Evolutionary conservation across 2,329 filamentous ascomycete species (phyloP).

Genomic region (Phoma sp.): DNA sequence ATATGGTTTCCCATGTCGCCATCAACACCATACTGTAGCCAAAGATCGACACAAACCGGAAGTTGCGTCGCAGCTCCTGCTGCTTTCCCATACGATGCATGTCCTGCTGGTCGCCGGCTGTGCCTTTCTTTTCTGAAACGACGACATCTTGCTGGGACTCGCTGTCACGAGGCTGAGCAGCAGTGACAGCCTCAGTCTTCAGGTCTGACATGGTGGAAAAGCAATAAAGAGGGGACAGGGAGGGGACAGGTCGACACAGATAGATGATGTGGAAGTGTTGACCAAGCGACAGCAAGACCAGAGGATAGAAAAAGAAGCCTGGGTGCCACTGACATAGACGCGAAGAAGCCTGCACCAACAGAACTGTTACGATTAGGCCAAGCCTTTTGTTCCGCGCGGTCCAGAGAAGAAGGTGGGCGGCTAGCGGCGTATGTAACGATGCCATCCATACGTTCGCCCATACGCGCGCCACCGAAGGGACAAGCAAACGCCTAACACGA

Average conservation of each 20-base stretch:
- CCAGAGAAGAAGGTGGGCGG: no score
- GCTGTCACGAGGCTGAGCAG: constrained; percentile 8
- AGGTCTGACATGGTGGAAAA: not conserved
- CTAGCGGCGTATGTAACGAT: no score
- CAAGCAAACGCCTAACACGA: not conserved
- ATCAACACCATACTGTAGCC: constrained; percentile 36
- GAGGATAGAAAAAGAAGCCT: not conserved
- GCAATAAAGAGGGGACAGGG: constrained; percentile 24
- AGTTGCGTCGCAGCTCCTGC: constrained; percentile 37
- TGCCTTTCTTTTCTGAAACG: constrained; percentile 34
- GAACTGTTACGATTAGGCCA: no score
- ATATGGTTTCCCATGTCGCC: constrained; percentile 35
- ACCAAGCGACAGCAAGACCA: not conserved
- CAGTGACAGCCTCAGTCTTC: not conserved
- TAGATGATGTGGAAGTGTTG: not conserved
- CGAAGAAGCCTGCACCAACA: no score
- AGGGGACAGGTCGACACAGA: constrained; percentile 13
- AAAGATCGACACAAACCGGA: constrained; percentile 35
- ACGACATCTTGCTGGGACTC: constrained; percentile 20
- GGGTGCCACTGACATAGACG: not conserved
- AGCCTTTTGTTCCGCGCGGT: no score
- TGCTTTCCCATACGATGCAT: constrained; percentile 40
- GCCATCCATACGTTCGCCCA: no score
- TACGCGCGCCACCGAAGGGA: not conserved
- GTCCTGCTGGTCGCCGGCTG: constrained; percentile 27